A percentile compares a stretch with the other conserved stretches of the same genome.
Evolutionary conservation across 208 protist genomes (phyloP).

Genomic region (Leishmania tarentolae): DNA sequence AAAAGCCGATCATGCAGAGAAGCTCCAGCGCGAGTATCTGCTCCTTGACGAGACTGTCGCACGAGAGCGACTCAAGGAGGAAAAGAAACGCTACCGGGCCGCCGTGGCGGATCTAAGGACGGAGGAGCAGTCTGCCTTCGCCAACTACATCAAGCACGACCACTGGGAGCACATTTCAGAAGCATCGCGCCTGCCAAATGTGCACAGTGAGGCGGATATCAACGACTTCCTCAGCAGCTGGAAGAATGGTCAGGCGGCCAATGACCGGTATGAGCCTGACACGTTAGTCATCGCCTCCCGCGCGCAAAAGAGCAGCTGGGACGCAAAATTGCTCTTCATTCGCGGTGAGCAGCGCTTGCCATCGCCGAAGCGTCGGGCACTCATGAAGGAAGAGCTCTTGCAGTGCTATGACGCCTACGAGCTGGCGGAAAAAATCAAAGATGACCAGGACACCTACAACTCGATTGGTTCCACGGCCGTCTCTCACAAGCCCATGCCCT

Average conservation of each 20-base stretch:
- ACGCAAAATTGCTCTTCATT: constrained; percentile 38
- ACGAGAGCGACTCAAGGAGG: constrained; percentile 59
- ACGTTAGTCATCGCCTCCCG: constrained; percentile 41
- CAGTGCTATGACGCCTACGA: constrained; percentile 75
- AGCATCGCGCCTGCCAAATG: constrained; percentile 75
- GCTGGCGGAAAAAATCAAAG: constrained; percentile 69
- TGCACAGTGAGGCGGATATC: constrained; percentile 82
- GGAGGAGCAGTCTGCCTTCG: constrained; percentile 68
- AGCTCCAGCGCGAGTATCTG: constrained; percentile 44
- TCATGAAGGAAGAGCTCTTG: constrained; percentile 61
- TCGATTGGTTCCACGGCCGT: constrained; percentile 3
- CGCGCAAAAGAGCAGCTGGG: neutral
- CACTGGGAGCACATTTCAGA: constrained; percentile 68
- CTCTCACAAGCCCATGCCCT: constrained; percentile 13
- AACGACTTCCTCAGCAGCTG: constrained; percentile 90
- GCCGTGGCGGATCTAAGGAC: constrained; percentile 43
- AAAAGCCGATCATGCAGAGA: constrained; percentile 58
- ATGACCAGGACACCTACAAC: constrained; percentile 45
- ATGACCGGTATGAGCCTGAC: constrained; percentile 24
- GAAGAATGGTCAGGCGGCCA: constrained; percentile 53
- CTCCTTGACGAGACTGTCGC: constrained; percentile 60
- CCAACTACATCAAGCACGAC: constrained; percentile 80
- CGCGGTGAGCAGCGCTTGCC: constrained; percentile 65
- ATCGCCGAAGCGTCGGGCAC: constrained; percentile 39
- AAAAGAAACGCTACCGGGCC: constrained; percentile 42